phyloP scores from a whole-genome alignment of 177 flowering plant genomes.

The Vitis hybrid region DNA sequence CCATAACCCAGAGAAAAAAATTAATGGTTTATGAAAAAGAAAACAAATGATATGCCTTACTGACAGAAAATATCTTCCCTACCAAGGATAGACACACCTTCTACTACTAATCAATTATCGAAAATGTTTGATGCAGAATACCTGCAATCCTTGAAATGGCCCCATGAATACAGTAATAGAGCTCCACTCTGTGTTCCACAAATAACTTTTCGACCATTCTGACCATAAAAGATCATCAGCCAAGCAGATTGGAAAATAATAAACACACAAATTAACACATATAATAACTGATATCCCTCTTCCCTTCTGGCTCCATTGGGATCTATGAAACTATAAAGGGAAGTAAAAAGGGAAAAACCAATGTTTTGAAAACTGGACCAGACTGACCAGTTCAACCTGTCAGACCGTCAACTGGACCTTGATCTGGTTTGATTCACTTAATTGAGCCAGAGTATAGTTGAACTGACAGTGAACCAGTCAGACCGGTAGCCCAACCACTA shows the following conservation, averaged over 20 bases:
- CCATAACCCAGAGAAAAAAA: neutral
- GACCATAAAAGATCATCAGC: constrained; percentile 18
- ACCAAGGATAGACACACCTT: too few species aligned
- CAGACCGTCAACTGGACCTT: too few species aligned
- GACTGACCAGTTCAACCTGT: too few species aligned
- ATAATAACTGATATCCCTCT: too few species aligned
- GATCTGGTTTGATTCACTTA: too few species aligned
- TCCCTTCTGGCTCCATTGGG: too few species aligned
- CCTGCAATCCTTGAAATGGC: constrained; percentile 96
- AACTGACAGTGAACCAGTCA: too few species aligned
- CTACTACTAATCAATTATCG: neutral
- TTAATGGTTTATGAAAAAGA: neutral
- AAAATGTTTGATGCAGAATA: constrained; percentile 18
- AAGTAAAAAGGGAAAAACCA: too few species aligned
- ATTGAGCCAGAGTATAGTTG: too few species aligned
- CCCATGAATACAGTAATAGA: constrained; percentile 88
- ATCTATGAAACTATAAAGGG: too few species aligned
- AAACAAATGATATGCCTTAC: neutral
- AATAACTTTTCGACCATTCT: constrained; percentile 91
- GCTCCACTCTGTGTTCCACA: constrained; percentile 87
- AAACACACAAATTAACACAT: neutral
- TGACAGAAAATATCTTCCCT: neutral
- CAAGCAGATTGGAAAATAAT: neutral
- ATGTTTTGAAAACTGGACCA: too few species aligned
- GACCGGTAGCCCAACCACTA: too few species aligned